phyloP scores from a whole-genome alignment of 2,329 filamentous ascomycete species.

The Aspergillus unguis region DNA sequence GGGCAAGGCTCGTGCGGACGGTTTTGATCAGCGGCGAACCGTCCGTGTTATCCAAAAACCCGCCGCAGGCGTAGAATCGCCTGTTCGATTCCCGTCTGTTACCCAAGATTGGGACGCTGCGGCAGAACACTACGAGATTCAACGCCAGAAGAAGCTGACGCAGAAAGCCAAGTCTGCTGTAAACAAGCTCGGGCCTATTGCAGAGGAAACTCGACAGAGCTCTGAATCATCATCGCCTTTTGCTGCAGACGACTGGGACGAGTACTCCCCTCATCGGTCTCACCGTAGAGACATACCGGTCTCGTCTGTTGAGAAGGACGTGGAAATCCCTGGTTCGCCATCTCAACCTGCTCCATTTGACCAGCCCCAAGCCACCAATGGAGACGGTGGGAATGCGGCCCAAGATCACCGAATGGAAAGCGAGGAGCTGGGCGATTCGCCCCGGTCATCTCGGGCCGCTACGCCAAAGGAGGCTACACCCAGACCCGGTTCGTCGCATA shows the following conservation, averaged over 20 bases:
- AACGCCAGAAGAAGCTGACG: constrained; percentile 13
- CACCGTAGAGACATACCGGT: constrained; percentile 24
- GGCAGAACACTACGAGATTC: constrained; percentile 19
- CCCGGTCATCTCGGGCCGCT: constrained; percentile 11
- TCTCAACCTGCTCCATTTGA: constrained; percentile 2
- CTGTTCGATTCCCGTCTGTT: constrained; percentile 34
- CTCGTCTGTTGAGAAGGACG: constrained; percentile 26
- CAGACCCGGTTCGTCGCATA: constrained; percentile 6
- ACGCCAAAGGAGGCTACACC: neutral
- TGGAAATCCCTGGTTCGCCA: constrained; percentile 21
- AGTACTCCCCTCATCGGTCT: neutral
- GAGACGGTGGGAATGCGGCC: neutral
- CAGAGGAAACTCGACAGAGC: constrained; percentile 13
- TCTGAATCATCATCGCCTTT: neutral
- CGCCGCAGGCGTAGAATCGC: constrained; percentile 12
- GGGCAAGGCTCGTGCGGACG: constrained; percentile 33
- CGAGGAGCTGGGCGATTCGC: constrained; percentile 28
- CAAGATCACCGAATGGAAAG: constrained; percentile 19
- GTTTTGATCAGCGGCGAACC: constrained; percentile 33
- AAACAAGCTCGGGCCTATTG: constrained; percentile 19
- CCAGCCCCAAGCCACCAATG: neutral
- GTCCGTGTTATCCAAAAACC: constrained; percentile 37
- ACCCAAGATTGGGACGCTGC: constrained; percentile 35
- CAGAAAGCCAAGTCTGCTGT: constrained; percentile 4
- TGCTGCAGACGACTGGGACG: neutral